phyloP scores from a whole-genome alignment of 495 filamentous ascomycete species.

The Trichoderma orchidacearum region DNA sequence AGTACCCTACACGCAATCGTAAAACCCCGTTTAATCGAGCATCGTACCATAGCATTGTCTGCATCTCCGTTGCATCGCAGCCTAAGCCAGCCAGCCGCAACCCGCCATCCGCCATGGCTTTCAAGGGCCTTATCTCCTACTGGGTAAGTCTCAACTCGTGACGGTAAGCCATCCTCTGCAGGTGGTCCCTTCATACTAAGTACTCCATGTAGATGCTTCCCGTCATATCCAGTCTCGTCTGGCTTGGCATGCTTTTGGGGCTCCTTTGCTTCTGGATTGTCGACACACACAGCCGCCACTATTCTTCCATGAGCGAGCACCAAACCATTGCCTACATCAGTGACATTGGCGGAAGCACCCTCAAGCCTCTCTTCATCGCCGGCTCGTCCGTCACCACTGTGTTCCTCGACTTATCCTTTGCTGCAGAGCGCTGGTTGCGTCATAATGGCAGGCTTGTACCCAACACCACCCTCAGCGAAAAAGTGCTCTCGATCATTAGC shows the following conservation, averaged over 20 bases:
- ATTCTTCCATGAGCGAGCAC: conserved; percentile 46
- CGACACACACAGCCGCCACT: conserved; percentile 40
- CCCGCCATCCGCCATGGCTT: background rate
- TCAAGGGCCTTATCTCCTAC: conserved; percentile 34
- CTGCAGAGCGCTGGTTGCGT: conserved; percentile 69
- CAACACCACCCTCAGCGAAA: conserved; percentile 56
- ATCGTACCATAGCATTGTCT: too few species aligned
- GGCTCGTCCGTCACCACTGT: conserved; percentile 69
- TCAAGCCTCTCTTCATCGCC: conserved; percentile 82
- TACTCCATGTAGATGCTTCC: conserved; percentile 52
- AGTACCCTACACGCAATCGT: too few species aligned
- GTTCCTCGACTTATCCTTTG: conserved; percentile 71
- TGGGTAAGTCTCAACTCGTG: conserved; percentile 25
- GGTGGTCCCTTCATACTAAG: too few species aligned
- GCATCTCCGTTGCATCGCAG: too few species aligned
- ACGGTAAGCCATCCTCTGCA: too few species aligned
- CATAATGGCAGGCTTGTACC: conserved; percentile 58
- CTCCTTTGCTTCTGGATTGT: conserved; percentile 49
- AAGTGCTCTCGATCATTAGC: conserved; percentile 49
- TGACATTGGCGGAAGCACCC: conserved; percentile 53
- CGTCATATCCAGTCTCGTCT: conserved; percentile 62
- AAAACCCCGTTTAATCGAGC: too few species aligned
- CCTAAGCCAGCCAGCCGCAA: background rate
- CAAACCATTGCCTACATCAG: conserved; percentile 75
- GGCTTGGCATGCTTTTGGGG: conserved; percentile 52